phyloP scores from a whole-genome alignment of 208 protist genomes.

The Wallacemonas sp. region DNA sequence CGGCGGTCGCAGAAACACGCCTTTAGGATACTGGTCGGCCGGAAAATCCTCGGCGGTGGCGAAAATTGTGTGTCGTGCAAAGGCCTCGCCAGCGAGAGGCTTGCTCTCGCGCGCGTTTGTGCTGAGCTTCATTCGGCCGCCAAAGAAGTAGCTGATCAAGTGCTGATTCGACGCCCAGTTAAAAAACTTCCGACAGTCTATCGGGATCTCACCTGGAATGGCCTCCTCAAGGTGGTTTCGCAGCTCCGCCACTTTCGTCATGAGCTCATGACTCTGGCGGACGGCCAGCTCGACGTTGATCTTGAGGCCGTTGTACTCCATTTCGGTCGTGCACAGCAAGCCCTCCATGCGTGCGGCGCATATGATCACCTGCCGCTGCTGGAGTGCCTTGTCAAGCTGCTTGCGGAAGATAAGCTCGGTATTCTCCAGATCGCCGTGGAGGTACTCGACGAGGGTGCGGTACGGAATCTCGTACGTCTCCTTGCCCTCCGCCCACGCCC shows the following conservation, averaged over 20 bases:
- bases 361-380: conserved; percentile 83
- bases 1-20: conserved; percentile 86
- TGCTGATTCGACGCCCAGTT: conserved; percentile 93
- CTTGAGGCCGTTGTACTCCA: conserved; percentile 94
- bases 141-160: conserved; percentile 89
- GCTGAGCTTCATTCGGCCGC: conserved; percentile 86
- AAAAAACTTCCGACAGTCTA: conserved; percentile 89
- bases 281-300: conserved; percentile 87
- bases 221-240: conserved; percentile 62
- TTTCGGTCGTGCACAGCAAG: conserved; percentile 90
- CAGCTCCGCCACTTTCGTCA: conserved; percentile 64
- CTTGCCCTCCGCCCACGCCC: conserved; percentile 88
- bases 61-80: conserved; percentile 85
- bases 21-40: conserved; percentile 63
- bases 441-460: conserved; percentile 80
- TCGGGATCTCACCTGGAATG: conserved; percentile 82
- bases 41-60: conserved; percentile 34
- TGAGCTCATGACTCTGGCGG: conserved; percentile 78
- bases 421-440: conserved; percentile 90
- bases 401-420: conserved; percentile 92
- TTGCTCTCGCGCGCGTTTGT: conserved; percentile 87
- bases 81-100: conserved; percentile 69
- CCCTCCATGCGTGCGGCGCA: conserved; percentile 88
- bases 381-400: conserved; percentile 82
- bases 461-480: conserved; percentile 92